Evolutionary conservation across 2,329 filamentous ascomycete genomes (phyloP).

Genomic region (Coniochaeta sp.): DNA sequence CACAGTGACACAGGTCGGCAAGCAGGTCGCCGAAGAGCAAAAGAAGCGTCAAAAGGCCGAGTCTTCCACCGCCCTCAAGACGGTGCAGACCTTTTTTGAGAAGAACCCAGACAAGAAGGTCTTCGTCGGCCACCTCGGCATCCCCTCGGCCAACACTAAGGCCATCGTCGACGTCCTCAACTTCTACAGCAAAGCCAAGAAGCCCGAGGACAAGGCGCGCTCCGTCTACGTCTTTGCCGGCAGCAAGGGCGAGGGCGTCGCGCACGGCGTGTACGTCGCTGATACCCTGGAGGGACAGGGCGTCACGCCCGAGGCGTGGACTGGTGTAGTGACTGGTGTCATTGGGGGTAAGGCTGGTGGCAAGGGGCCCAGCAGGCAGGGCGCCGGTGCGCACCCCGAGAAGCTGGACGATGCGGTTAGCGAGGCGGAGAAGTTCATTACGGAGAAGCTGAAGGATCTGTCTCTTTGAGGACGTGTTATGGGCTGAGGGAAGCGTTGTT

Average conservation of each 20-base stretch:
- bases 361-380: conserved; percentile 82
- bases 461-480: conserved; percentile 18
- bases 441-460: conserved; percentile 65
- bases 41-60: conserved; percentile 91
- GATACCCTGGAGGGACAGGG: conserved; percentile 68
- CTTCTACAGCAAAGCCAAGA: conserved; percentile 47
- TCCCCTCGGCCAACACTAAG: conserved; percentile 69
- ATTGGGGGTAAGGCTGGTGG: conserved; percentile 91
- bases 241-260: conserved; percentile 63
- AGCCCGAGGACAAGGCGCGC: conserved; percentile 80
- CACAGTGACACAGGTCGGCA: conserved; percentile 46
- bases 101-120: conserved; percentile 61
- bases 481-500: not conserved
- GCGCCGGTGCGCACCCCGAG: conserved; percentile 74
- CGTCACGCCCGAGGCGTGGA: conserved; percentile 78
- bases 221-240: conserved; percentile 81
- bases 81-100: conserved; percentile 70
- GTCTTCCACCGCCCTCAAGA: conserved; percentile 78
- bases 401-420: conserved; percentile 82
- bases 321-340: conserved; percentile 67
- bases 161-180: conserved; percentile 85
- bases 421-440: conserved; percentile 76
- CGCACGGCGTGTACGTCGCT: conserved; percentile 85
- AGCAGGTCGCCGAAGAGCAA: conserved; percentile 79
- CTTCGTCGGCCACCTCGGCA: conserved; percentile 69